phyloP scores from a whole-genome alignment of 2,329 filamentous ascomycete species.

The Ilyonectria sp. region DNA sequence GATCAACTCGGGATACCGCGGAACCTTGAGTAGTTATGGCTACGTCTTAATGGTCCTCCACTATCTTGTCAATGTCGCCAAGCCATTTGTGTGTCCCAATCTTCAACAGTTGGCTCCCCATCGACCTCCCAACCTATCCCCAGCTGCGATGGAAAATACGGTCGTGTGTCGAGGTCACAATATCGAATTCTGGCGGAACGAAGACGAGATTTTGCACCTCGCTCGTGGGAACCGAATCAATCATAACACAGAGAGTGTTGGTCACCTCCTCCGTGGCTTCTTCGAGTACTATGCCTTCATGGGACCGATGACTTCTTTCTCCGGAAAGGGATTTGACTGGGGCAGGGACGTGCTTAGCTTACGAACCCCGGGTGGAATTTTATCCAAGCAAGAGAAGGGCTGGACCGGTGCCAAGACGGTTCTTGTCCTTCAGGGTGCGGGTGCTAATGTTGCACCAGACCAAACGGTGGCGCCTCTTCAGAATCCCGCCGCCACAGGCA shows the following conservation, averaged over 20 bases:
- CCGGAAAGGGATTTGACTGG: conserved; percentile 81
- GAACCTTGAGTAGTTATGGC: conserved; percentile 90
- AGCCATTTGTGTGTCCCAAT: conserved; percentile 88
- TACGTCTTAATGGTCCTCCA: conserved; percentile 95
- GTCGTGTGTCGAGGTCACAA: conserved; percentile 73
- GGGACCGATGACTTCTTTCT: conserved; percentile 66
- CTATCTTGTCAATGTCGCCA: conserved; percentile 86
- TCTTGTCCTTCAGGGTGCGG: conserved; percentile 64
- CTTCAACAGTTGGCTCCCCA: conserved; percentile 74
- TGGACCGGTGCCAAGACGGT: conserved; percentile 89
- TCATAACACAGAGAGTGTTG: conserved; percentile 78
- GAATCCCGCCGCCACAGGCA: background rate
- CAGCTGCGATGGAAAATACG: conserved; percentile 41
- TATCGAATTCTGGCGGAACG: conserved; percentile 85
- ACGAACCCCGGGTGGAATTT: conserved; percentile 77
- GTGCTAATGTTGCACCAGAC: conserved; percentile 37
- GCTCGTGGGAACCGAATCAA: conserved; percentile 73
- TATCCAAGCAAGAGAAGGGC: conserved; percentile 83
- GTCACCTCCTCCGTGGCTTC: conserved; percentile 83
- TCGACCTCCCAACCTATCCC: conserved; percentile 52
- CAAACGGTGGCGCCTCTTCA: conserved; percentile 12
- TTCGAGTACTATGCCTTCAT: conserved; percentile 87
- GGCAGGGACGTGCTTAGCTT: conserved; percentile 84
- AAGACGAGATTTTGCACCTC: conserved; percentile 76
- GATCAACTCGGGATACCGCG: conserved; percentile 89